Evolutionary conservation across 345 rosid genomes (phyloP).

Genomic region (Pistacia vera): DNA sequence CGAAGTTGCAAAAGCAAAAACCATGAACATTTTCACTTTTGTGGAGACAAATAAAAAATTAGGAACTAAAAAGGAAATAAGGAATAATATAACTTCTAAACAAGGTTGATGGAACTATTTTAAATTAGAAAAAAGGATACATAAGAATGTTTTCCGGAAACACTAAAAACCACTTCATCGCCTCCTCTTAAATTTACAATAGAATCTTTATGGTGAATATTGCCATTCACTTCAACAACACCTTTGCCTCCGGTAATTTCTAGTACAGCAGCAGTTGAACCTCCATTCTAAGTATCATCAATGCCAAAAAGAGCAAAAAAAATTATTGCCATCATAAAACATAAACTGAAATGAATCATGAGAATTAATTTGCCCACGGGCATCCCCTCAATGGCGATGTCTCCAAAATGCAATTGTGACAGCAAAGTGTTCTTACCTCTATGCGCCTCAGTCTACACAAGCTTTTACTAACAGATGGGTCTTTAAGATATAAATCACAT

Average conservation of each 20-base stretch:
- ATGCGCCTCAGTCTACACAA: slow-evolving; percentile 80
- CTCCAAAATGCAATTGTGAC: background rate
- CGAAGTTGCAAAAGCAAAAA: slow-evolving; percentile 9
- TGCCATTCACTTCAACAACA: slow-evolving; percentile 84
- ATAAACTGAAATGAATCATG: background rate
- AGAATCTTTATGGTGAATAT: slow-evolving; percentile 47
- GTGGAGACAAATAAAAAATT: background rate
- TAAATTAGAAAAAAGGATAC: slow-evolving; percentile 67
- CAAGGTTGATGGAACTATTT: background rate
- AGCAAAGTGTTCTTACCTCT: slow-evolving; percentile 49
- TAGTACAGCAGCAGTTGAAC: slow-evolving; percentile 60
- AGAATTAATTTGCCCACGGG: slow-evolving; percentile 13
- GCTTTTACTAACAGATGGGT: slow-evolving; percentile 48
- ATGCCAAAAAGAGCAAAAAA: slow-evolving; percentile 21
- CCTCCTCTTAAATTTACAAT: slow-evolving; percentile 71
- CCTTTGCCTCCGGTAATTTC: slow-evolving; percentile 85
- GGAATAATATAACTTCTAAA: background rate
- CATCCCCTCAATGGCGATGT: slow-evolving; percentile 11
- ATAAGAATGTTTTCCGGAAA: slow-evolving; percentile 79
- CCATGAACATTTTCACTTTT: background rate
- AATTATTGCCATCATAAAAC: background rate
- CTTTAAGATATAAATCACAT: slow-evolving; percentile 77
- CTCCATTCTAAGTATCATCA: slow-evolving; percentile 50
- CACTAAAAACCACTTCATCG: slow-evolving; percentile 83
- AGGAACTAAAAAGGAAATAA: background rate